Evolutionary conservation across 768 basidiomycete genomes (phyloP), one percentile per base, ranked within the genome.

Genomic region (Tricholoma sp.): DNA sequence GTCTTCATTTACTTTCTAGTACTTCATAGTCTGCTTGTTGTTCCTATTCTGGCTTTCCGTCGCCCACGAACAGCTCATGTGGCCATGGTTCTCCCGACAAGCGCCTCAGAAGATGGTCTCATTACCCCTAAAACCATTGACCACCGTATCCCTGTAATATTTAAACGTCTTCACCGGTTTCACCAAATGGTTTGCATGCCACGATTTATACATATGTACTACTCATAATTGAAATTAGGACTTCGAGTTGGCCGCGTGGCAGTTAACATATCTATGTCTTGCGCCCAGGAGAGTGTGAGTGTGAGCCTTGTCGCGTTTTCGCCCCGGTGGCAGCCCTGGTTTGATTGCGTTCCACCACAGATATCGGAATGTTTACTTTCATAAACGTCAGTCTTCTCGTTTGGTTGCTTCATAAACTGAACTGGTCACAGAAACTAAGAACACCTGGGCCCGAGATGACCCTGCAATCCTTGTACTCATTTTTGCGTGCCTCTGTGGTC

Each of bases 361-460:
- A 15, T 94, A 97, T 71, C 87, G 94, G 50, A 96, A 98, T 72
- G 95, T 97, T 6, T 98, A 98, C 69, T 97, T 95, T 67, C 95
- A 97, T 74, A 95, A 95, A 73, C 92, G 95, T 95, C 67, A 66
- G 86, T 72, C 20, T 28, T 50, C 32, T 8, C 15, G 0, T 15
- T 17, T 31, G 0, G 15, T n/a, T 10, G 4, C 31, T 13, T 49
- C 15, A 2, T 32, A 31, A 2, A 9, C 31, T 31, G 7, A 49
- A 15, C 2, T 49, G 11, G 8, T 9, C 41, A 13, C 72, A 91
- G 94, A 98, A 77, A 98, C 95, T 17, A 98, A 97, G 79, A 97
- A 98, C 69, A 93, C 90, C 13, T 98, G 95, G 95, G 94, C 95
- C 17, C 79, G 96, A 69, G 96, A 98, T 70, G 96, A 98, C 67